Conservation (phyloP, 495 filamentous ascomycete genomes). For the Cladorrhinum samala region DNA sequence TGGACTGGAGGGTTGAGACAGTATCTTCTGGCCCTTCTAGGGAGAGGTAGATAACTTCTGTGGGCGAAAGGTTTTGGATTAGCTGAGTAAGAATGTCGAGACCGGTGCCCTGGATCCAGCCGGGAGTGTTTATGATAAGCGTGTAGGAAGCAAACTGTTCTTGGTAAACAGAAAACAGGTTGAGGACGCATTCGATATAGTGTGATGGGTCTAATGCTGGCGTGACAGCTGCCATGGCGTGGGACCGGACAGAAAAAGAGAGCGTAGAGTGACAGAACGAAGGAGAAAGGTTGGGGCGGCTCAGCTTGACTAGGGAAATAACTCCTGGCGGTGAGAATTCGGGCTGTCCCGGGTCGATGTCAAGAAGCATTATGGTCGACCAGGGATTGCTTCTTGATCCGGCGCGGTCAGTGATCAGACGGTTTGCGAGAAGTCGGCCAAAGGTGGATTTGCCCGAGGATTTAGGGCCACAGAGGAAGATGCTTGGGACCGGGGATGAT, state of each 20-base stretch:
- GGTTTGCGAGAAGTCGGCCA: constrained; percentile 66
- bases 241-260: constrained; percentile 45
- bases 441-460: constrained; percentile 85
- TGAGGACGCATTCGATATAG: constrained; percentile 60
- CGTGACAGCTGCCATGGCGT: constrained; percentile 65
- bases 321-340: constrained; percentile 75
- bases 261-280: constrained; percentile 61
- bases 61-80: constrained; percentile 41
- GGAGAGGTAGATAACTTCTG: constrained; percentile 71
- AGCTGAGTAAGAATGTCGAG: constrained; percentile 63
- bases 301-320: constrained; percentile 62
- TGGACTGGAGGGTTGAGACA: constrained; percentile 47
- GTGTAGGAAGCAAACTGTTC: constrained; percentile 36
- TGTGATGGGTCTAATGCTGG: constrained; percentile 65
- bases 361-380: constrained; percentile 56
- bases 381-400: constrained; percentile 21
- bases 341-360: constrained; percentile 79
- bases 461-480: constrained; percentile 72
- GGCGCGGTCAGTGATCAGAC: constrained; percentile 50
- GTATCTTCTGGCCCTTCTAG: constrained; percentile 61
- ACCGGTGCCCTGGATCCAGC: constrained; percentile 74
- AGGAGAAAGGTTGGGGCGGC: constrained; percentile 61
- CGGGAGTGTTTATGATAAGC: constrained; percentile 74
- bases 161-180: constrained; percentile 62
- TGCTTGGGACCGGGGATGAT: constrained; percentile 26